A percentile compares a stretch with the other conserved stretches of the same genome.
These are phyloP conservation scores for Coemansia sp. DNA, from an alignment of 192 early-diverging fungal species.

Conservation along the genomic window DNA sequence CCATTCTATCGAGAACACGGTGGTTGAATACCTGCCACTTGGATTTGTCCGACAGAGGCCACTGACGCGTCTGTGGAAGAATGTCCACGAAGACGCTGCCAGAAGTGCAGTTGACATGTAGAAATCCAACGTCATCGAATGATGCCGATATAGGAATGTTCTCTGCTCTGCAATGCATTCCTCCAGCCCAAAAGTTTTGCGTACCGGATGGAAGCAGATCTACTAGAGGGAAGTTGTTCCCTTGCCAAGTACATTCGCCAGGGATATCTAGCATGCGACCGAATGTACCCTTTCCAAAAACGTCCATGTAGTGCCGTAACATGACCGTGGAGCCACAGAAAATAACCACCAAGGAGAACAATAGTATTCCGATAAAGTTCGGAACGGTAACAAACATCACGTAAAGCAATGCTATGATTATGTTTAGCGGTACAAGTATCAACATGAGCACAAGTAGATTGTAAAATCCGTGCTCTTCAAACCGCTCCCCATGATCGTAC, in stretches of 20 bases:
- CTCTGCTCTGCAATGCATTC: constrained; percentile 33
- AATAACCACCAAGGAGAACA: constrained; percentile 8
- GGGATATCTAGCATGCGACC: constrained; percentile 16
- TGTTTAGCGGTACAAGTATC: constrained; percentile 57
- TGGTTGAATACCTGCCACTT: constrained; percentile 54
- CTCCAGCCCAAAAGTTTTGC: constrained; percentile 64
- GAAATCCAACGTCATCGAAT: constrained; percentile 38
- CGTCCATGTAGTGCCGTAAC: constrained; percentile 44
- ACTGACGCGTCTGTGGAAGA: constrained; percentile 56
- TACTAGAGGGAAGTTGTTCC: constrained; percentile 51
- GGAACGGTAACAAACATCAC: constrained; percentile 28
- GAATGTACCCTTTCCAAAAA: constrained; percentile 49
- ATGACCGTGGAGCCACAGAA: constrained; percentile 14
- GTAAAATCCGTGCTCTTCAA: constrained; percentile 62
- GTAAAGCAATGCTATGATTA: constrained; percentile 44
- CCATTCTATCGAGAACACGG: constrained; percentile 36
- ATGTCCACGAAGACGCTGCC: constrained; percentile 37
- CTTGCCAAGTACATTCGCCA: constrained; percentile 56
- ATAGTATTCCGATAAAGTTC: constrained; percentile 44
- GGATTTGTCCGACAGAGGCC: constrained; percentile 55
- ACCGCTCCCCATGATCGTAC: constrained; percentile 62
- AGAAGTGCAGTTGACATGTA: constrained; percentile 34
- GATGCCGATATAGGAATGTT: constrained; percentile 36
- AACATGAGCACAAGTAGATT: constrained; percentile 59
- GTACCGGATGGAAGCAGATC: constrained; percentile 57